Percentiles rank a stretch among this genome's conserved stretches.
Conservation (phyloP, 2,329 filamentous ascomycete genomes). For the Pseudogymnoascus sp. region DNA sequence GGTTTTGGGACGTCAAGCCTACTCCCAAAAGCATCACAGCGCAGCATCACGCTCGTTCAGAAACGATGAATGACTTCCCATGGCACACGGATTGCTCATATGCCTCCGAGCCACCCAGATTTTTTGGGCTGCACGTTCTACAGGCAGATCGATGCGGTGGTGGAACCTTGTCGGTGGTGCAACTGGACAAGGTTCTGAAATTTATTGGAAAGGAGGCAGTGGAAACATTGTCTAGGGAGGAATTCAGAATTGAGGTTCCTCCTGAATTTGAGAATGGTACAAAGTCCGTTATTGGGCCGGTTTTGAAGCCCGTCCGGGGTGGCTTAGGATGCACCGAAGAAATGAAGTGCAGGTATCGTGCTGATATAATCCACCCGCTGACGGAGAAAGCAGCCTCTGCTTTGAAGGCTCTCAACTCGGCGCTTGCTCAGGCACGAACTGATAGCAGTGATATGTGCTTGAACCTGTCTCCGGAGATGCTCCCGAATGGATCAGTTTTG, state of each 20-base stretch:
- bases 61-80: constrained; percentile 26
- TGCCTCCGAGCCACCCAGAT: constrained; percentile 22
- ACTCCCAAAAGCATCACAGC: constrained; percentile 16
- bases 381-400: constrained; percentile 24
- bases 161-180: constrained; percentile 22
- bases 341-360: constrained; percentile 21
- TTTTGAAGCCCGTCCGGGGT: constrained; percentile 18
- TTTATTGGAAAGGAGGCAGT: constrained; percentile 15
- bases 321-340: constrained; percentile 16
- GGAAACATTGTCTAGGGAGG: constrained; percentile 16
- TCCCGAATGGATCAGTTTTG: constrained; percentile 29
- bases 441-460: constrained; percentile 15
- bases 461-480: constrained; percentile 21
- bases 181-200: constrained; percentile 17
- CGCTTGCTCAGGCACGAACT: constrained; percentile 18
- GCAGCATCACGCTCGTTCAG: constrained; percentile 18
- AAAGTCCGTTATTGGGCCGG: constrained; percentile 20
- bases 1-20: constrained; percentile 27
- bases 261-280: constrained; percentile 28
- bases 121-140: constrained; percentile 26
- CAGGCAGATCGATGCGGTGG: constrained; percentile 22
- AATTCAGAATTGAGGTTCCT: constrained; percentile 25
- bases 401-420: constrained; percentile 25
- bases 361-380: constrained; percentile 27
- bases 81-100: constrained; percentile 29